A percentile compares a stretch with the other conserved stretches of the same genome.
Evolutionary conservation across 441 rosid species (phyloP).

Genomic region (Gossypium davidsonii): DNA sequence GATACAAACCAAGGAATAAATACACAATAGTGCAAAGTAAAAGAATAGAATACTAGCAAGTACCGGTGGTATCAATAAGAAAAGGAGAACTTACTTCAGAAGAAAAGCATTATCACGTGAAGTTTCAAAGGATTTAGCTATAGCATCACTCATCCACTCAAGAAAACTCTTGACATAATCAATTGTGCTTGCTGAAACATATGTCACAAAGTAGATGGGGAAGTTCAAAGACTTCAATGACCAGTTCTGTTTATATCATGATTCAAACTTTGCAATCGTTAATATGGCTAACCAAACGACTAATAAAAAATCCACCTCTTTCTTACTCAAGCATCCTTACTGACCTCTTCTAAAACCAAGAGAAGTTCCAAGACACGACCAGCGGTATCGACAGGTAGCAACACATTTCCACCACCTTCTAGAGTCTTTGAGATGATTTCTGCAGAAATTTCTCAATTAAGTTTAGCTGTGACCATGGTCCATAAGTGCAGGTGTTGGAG

Average conservation of each 20-base stretch:
- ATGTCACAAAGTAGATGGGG: slow-evolving; percentile 84
- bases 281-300: slow-evolving; percentile 5
- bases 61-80: neutral
- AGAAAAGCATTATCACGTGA: slow-evolving; percentile 96
- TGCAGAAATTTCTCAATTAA: slow-evolving; percentile 9
- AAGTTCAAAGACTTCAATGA: slow-evolving; percentile 53
- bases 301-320: neutral
- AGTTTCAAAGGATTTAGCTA: slow-evolving; percentile 92
- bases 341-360: slow-evolving; percentile 81
- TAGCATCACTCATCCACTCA: slow-evolving; percentile 98
- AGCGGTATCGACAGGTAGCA: slow-evolving; percentile 83
- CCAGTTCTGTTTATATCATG: slow-evolving; percentile 51
- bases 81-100: slow-evolving; percentile 49
- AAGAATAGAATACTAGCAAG: neutral
- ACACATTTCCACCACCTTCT: slow-evolving; percentile 79
- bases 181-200: slow-evolving; percentile 86
- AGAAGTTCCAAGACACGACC: slow-evolving; percentile 91
- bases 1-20: slow-evolving; percentile 7
- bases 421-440: slow-evolving; percentile 61
- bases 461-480: neutral
- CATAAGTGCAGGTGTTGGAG: neutral
- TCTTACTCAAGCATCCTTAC: slow-evolving; percentile 12
- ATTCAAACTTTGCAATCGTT: slow-evolving; percentile 19
- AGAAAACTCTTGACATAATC: slow-evolving; percentile 96
- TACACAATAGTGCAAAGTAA: neutral